Evolutionary conservation across 768 basidiomycete species (phyloP), one percentile per base, ranked within the genome.

Genomic region (Tubosaeta sp.): DNA sequence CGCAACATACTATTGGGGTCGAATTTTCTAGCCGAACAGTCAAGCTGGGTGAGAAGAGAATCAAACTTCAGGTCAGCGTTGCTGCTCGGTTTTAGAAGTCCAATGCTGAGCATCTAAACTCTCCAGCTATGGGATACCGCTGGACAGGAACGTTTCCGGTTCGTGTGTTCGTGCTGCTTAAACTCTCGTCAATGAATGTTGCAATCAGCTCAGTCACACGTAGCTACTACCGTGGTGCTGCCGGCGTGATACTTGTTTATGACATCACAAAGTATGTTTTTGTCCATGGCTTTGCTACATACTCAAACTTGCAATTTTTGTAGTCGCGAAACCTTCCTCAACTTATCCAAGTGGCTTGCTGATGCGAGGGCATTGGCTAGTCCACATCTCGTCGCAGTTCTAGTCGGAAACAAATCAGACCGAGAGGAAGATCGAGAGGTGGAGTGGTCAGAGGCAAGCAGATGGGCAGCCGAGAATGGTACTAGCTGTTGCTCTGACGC

Each of bases 391-490:
- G 90, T 95, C 49, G 82, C 82, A 1, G 90, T 94, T 35, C 74
- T 95, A 14, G 93, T 99, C 18, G 96, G 96, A 42, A 97, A 94
- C 70, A 98, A 99, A 73, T 81, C 88, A 13, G 96, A 99, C 68
- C 78, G 84, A 60, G 95, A 97, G 62, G 94, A 96, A 46, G 92
- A 93, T 45, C 75, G 96, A 46, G 90, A 98, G 68, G 94, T 99
- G 34, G 91, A 95, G 60, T 96, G 90, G 84, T 79, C 86, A 22
- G 96, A 99, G 71, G 96, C 92, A 10, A 92, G 90, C 61, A 76
- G 81, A 63, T 99, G 94, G 94, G 95, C 96, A 18, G 88, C 93
- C 44, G 91, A 94, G 67, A 94, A 98, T 67, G 89, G 94, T 93
- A 58, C 53, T 76, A 62, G 34, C 36, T 13, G 3, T 41, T 38